These are phyloP conservation scores for Suillus variegatus DNA, from an alignment of 768 basidiomycete genomes.

Conservation along the genomic window DNA sequence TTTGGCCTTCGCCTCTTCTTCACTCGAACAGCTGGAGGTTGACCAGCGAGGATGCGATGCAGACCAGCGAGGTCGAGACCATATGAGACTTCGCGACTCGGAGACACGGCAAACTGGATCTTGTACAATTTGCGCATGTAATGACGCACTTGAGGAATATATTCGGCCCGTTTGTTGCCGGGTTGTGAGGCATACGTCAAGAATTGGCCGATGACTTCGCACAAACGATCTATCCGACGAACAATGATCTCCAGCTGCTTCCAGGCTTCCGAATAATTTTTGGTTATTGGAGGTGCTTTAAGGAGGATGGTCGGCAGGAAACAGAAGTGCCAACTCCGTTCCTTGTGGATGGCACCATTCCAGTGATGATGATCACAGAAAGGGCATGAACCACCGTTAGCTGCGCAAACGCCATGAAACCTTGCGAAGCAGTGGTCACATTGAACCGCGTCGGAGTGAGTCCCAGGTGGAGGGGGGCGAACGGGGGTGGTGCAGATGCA, in stretches of 20 bases:
- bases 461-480: constrained; percentile 74
- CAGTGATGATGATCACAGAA: constrained; percentile 92
- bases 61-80: constrained; percentile 82
- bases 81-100: constrained; percentile 77
- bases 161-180: constrained; percentile 72
- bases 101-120: constrained; percentile 87
- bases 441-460: constrained; percentile 81
- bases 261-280: constrained; percentile 78
- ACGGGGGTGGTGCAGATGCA: constrained; percentile 82
- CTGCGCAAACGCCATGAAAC: constrained; percentile 84
- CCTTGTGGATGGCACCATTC: constrained; percentile 83
- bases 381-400: constrained; percentile 87
- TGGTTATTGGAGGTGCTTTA: constrained; percentile 77
- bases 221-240: constrained; percentile 75
- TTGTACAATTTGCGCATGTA: constrained; percentile 90
- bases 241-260: constrained; percentile 80
- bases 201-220: constrained; percentile 77
- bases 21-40: constrained; percentile 49
- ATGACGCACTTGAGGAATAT: constrained; percentile 82
- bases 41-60: constrained; percentile 77
- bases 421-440: constrained; percentile 88
- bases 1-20: constrained; percentile 61
- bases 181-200: constrained; percentile 68
- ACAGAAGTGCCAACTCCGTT: constrained; percentile 82
- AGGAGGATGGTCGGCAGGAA: constrained; percentile 71